Base-by-base conservation (phyloP, 441 rosid genomes). In the Populus trichocarpa region DNA sequence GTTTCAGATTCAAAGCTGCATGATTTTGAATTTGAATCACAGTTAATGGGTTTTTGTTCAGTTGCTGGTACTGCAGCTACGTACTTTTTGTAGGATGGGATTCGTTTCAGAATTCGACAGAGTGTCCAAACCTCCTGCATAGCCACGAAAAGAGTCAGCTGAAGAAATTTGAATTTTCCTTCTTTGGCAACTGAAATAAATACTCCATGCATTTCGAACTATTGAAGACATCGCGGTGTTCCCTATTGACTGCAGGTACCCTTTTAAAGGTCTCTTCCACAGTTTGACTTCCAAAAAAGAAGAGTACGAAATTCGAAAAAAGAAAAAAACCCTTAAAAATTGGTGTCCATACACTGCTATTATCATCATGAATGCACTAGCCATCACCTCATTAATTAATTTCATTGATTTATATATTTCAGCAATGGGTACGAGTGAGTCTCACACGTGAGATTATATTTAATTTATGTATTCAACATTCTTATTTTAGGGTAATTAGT, bases 101-200 rank as follows among this genome's bases (percentile, higher is more conserved):
- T 59, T 80, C 91, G 79, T 74, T 81, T 86, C 83, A 88, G 82
- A 30, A 88, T 86, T 71, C 89, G 81, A 80, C 91, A 88, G 0
- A 88, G 87, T 23, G 91, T 88, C 91, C 89, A 86, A 11, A 88
- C 87, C 75, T 88, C 91, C 91, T 86, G 87, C 73, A 80, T 13
- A 57, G 38, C 25, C 7, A 68, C 14, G 23, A 23, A 35, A 57
- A n/a, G 11, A 25, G 28, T 22, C 14, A 40, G 50, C 50, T 4
- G 66, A 61, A 61, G 66, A 23, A 63, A 63, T 63, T 23, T 63
- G 66, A 63, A 63, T 63, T 63, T 63, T 63, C 6, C 4, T 4
- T 23, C 66, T 11, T 3, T 63, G 28, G 28, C 66, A 63, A 63
- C 25, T 23, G 28, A 63, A 23, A 22, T 22, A 61, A 57, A 57